Percentiles rank a stretch among this genome's conserved stretches.
These are phyloP conservation scores for Neurospora crassa DNA, from an alignment of 2,329 filamentous ascomycete species.

Conservation along the genomic window DNA sequence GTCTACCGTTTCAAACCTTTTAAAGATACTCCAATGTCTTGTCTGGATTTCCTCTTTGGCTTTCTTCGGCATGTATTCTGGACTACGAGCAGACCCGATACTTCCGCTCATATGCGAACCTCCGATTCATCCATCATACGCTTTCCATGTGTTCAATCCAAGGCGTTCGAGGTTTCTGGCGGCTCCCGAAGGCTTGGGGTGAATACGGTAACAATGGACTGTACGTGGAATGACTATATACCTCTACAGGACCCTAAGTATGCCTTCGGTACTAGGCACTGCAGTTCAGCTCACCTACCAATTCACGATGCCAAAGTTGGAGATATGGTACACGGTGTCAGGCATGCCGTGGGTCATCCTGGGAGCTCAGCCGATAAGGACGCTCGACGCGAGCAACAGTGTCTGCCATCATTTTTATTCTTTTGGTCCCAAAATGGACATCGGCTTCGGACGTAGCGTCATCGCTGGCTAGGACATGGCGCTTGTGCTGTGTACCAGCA, in stretches of 20 bases:
- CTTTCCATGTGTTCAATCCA: background rate
- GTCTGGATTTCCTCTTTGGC: background rate
- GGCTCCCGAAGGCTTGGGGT: background rate
- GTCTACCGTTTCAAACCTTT: background rate
- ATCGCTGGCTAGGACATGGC: background rate
- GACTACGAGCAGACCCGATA: background rate
- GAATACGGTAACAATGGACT: background rate
- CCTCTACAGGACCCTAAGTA: background rate
- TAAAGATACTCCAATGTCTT: background rate
- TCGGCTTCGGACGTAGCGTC: background rate
- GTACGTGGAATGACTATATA: background rate
- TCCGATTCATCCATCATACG: background rate
- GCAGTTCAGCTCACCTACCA: background rate
- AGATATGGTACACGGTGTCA: background rate
- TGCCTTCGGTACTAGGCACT: background rate
- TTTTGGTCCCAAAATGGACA: background rate
- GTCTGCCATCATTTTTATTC: background rate
- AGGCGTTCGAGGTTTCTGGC: background rate
- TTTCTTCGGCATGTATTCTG: background rate
- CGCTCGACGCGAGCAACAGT: background rate
- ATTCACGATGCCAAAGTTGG: background rate
- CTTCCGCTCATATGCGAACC: background rate
- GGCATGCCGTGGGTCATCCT: background rate
- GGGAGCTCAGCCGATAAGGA: background rate
- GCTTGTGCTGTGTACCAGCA: background rate